Percentiles rank a stretch among this genome's conserved stretches.
phyloP scores from a whole-genome alignment of 768 basidiomycete species.

The Hygrophorus pudorinus region DNA sequence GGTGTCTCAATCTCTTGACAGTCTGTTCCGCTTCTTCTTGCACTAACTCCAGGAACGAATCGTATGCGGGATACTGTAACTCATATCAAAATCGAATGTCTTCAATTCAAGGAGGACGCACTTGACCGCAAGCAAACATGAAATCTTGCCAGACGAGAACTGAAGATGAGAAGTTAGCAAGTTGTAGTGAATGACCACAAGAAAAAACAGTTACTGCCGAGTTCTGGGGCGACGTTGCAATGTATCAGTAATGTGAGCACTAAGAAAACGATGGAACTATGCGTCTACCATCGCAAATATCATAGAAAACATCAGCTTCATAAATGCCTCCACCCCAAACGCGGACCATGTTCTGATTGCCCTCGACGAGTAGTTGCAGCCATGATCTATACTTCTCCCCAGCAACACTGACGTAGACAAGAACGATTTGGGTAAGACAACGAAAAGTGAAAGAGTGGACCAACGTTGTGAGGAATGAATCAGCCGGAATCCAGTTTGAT shows the following conservation, averaged over 20 bases:
- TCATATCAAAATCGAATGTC: slow-evolving; percentile 1
- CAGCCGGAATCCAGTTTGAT: slow-evolving; percentile 92
- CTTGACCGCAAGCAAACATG: slow-evolving; percentile 93
- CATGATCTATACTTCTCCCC: slow-evolving; percentile 61
- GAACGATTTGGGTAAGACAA: slow-evolving; percentile 1
- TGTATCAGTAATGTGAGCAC: neutral
- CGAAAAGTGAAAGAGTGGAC: slow-evolving; percentile 13
- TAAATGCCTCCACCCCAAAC: slow-evolving; percentile 96
- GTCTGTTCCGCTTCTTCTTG: slow-evolving; percentile 73
- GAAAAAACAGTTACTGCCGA: slow-evolving; percentile 41
- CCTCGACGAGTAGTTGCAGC: slow-evolving; percentile 78
- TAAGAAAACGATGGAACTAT: neutral
- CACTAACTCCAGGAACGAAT: slow-evolving; percentile 66
- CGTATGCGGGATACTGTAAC: slow-evolving; percentile 77
- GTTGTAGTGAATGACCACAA: neutral
- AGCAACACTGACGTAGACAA: slow-evolving; percentile 23
- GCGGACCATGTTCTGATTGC: slow-evolving; percentile 88
- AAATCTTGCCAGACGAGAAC: slow-evolving; percentile 98
- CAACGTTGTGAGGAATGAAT: slow-evolving; percentile 80
- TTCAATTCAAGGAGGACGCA: slow-evolving; percentile 18
- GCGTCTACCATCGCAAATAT: slow-evolving; percentile 62
- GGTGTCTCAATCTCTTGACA: slow-evolving; percentile 74
- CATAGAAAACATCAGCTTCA: slow-evolving; percentile 73
- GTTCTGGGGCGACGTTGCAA: slow-evolving; percentile 29
- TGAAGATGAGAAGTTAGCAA: slow-evolving; percentile 16